phyloP scores from a whole-genome alignment of 2,329 filamentous ascomycete species.

The Aspergillus puulaauensis region DNA sequence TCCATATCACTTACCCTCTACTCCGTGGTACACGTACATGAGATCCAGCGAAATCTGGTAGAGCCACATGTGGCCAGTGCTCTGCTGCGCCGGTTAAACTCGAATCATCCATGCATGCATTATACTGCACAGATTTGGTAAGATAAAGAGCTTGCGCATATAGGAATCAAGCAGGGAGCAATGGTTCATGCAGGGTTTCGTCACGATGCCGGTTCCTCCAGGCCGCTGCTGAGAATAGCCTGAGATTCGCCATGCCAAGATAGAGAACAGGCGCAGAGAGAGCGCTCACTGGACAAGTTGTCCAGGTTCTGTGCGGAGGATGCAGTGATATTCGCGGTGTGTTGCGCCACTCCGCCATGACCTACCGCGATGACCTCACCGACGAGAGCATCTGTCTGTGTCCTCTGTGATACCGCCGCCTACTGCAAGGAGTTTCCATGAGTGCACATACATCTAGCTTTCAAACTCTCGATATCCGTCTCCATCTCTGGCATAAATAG shows the following conservation, averaged over 20 bases:
- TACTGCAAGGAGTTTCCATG: not conserved
- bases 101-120: not conserved
- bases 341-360: conserved; percentile 6
- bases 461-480: too few species aligned
- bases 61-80: too few species aligned
- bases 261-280: not conserved
- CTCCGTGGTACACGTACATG: too few species aligned
- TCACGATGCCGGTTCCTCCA: not conserved
- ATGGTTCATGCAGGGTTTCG: not conserved
- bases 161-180: not conserved
- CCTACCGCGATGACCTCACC: conserved; percentile 12
- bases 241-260: not conserved
- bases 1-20: too few species aligned
- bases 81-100: not conserved
- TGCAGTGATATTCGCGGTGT: conserved; percentile 1
- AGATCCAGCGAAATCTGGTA: too few species aligned
- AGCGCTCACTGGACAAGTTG: not conserved
- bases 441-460: not conserved
- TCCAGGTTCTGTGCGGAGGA: not conserved
- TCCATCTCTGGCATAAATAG: not conserved
- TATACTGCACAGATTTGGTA: not conserved
- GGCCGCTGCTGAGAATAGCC: not conserved
- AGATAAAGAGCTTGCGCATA: not conserved
- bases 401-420: not conserved
- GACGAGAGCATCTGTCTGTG: not conserved